Conservation (phyloP, 176 grass and related monocot genomes). For the Triticum dicoccoides region DNA sequence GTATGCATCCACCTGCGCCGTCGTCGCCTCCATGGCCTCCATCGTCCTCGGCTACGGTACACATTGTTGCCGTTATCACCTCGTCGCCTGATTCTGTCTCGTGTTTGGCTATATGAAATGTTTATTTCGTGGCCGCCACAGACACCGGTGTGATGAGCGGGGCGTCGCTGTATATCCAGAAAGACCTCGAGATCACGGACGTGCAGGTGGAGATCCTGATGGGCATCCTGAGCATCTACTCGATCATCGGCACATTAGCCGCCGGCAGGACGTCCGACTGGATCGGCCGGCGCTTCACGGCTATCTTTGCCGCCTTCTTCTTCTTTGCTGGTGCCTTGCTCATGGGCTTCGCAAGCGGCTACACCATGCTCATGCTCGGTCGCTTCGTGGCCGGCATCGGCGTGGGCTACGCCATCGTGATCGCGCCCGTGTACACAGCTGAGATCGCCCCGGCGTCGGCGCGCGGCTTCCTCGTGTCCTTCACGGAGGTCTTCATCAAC, state of each 20-base stretch:
- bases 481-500: slow-evolving; percentile 70
- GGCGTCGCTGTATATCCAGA: slow-evolving; percentile 48
- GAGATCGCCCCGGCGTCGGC: slow-evolving; percentile 56
- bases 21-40: slow-evolving; percentile 69
- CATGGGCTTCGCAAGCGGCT: slow-evolving; percentile 53
- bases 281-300: slow-evolving; percentile 68
- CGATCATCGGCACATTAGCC: slow-evolving; percentile 58
- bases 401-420: slow-evolving; percentile 60
- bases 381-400: slow-evolving; percentile 59
- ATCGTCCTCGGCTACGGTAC: slow-evolving; percentile 70
- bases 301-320: slow-evolving; percentile 42
- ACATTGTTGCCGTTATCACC: neutral
- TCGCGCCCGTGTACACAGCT: slow-evolving; percentile 65
- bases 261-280: slow-evolving; percentile 65
- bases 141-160: slow-evolving; percentile 86
- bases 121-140: neutral
- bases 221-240: slow-evolving; percentile 65
- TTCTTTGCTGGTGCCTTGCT: slow-evolving; percentile 58
- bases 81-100: neutral
- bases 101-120: neutral
- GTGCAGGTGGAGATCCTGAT: slow-evolving; percentile 57
- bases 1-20: slow-evolving; percentile 54
- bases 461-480: slow-evolving; percentile 56
- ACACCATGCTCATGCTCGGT: slow-evolving; percentile 54
- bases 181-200: slow-evolving; percentile 52